Evolutionary conservation across 2,329 filamentous ascomycete genomes (phyloP), one percentile per base, ranked within the genome.

Genomic region (Cytospora schulzeri): DNA sequence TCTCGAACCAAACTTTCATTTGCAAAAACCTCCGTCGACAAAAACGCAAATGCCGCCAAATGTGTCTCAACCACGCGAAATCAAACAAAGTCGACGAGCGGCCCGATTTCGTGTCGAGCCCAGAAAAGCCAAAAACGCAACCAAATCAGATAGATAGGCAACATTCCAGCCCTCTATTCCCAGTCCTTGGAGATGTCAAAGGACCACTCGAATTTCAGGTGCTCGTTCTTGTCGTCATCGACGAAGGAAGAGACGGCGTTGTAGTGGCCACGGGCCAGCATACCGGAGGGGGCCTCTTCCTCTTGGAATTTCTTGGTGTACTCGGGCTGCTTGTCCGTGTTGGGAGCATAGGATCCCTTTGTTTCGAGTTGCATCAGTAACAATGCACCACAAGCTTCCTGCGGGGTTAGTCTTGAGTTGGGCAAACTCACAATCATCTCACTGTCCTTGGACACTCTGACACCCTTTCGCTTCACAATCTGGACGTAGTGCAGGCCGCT

Each of bases 181-280:
- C 95, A 98, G 76, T 97, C 92, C 86, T 98, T 99, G 80, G 90
- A 85, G 76, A 99, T 97, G 75, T 97, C 91, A 74, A 99, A 98
- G 67, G 89, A 88, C 95, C 95, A 99, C 73, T 96, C 91, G 77
- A 99, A 99, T 76, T 90, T 84, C 68, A 99, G 83, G 79, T 99
- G 93, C 69, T 85, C 89, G 79, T 92, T 88, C 77, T 95, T 90
- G 80, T 99, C 95, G 73, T 99, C 95, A 76, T 99, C 95, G 68
- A 97, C 86, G 77, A 99, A 99, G 78, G 88, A 92, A 70, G 93
- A 97, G 67, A 88, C 79, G 68, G 93, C 93, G 67, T 91, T 90
- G 85, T 99, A 99, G 79, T 93, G 88, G 69, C 93, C 95, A 67
- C 95, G 91, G 63, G 87, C 90, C 62, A 98, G 80, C 88, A 98